Evolutionary conservation across 2,329 filamentous ascomycete species (phyloP), one percentile per base, ranked within the genome.

Genomic region (Harringtonia lauricola): DNA sequence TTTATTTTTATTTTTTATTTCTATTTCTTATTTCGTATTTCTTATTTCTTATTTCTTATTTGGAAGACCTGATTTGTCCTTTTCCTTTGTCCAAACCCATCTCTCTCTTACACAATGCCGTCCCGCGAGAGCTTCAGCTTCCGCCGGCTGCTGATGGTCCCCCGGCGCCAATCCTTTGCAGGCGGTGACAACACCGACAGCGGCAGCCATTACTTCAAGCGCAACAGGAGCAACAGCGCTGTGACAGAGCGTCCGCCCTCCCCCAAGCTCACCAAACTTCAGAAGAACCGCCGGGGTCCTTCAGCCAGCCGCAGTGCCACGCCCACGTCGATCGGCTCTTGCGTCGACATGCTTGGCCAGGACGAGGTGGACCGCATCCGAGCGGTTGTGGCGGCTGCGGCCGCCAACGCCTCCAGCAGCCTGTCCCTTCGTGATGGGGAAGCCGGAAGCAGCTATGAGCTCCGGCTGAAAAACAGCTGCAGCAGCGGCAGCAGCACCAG

Each of bases 341-440:
- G 24, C 9, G 15, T 21, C n/a, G 22, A 18, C 2, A 35, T 36
- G n/a, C 34, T 45, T 13, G 46, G 33, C 43, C 44, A 47, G 26
- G 67, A 63, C 3, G 76, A 81, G 48, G 68, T 77, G 17, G 62
- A 62, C 5, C 56, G 59, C 38, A 71, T 79, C n/a, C 52, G 78
- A 7, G 65, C 64, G 49, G 66, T 63, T 2, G 76, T 73, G 21
- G 47, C 47, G 0, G 46, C 49, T 0, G 47, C 47, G 0, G 43
- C 47, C 0, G 31, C 41, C 0, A 31, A 29, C 0, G 48, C 48
- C 4, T 45, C 43, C 19, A 36, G 19, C 38, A 51, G 28, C 18
- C 26, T 49, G 2, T 42, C 45, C 4, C 21, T 47, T 13, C 41
- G 47, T 7, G 31, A 42, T 26, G 43, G 21, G 22, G 42, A 34